Percentiles rank a stretch among this genome's conserved stretches.
phyloP scores from a whole-genome alignment of 2,329 filamentous ascomycete genomes.

The Didymella pomorum region DNA sequence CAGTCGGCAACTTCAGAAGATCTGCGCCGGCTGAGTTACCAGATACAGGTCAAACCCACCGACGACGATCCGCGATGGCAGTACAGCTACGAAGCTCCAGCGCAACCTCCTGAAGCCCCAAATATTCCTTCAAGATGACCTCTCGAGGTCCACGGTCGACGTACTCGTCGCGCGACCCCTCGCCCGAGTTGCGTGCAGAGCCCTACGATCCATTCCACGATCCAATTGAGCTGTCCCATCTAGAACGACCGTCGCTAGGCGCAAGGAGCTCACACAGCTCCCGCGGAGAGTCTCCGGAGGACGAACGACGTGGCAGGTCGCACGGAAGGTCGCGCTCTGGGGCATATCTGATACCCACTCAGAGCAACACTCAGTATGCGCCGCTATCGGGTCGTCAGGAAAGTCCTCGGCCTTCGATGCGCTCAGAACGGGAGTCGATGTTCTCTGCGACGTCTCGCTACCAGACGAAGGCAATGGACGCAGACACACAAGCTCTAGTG shows the following conservation, averaged over 20 bases:
- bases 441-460: conserved; percentile 36
- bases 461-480: conserved; percentile 40
- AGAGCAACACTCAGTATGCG: conserved; percentile 26
- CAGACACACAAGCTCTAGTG: conserved; percentile 44
- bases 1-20: neutral
- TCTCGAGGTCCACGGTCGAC: conserved; percentile 27
- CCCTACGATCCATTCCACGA: conserved; percentile 39
- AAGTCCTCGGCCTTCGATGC: conserved; percentile 25
- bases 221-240: conserved; percentile 40
- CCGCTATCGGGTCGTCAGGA: conserved; percentile 27
- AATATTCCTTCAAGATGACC: conserved; percentile 31
- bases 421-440: conserved; percentile 33
- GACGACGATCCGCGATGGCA: conserved; percentile 1
- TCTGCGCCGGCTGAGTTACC: conserved; percentile 1
- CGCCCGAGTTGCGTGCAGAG: conserved; percentile 36
- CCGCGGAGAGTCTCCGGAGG: conserved; percentile 23
- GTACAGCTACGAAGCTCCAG: neutral
- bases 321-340: conserved; percentile 28
- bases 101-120: neutral
- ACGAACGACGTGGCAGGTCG: conserved; percentile 22
- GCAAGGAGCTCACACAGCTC: conserved; percentile 17
- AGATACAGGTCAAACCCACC: neutral
- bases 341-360: conserved; percentile 27
- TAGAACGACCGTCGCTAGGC: conserved; percentile 25
- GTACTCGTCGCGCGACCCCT: conserved; percentile 35